Percentiles rank a stretch among this genome's conserved stretches.
These are phyloP conservation scores for Verticillium tricorpus DNA, from an alignment of 2,329 filamentous ascomycete species.

Conservation along the genomic window DNA sequence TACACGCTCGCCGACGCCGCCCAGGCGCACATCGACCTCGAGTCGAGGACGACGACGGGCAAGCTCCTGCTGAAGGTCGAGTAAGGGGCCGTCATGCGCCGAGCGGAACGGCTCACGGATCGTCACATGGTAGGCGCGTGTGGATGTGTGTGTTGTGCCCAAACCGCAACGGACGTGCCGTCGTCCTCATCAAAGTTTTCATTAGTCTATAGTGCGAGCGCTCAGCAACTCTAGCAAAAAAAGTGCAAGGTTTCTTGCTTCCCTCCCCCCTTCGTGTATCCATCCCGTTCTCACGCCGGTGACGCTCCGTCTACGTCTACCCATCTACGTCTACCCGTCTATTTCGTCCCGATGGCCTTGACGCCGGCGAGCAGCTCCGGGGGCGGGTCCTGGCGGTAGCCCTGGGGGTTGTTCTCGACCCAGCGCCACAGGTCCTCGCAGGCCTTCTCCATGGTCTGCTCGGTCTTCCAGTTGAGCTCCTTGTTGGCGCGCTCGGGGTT, in stretches of 20 bases:
- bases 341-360: slow-evolving; percentile 28
- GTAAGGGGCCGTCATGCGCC: slow-evolving; percentile 8
- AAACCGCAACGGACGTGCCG: not conserved
- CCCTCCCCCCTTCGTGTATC: not conserved
- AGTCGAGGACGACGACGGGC: slow-evolving; percentile 76
- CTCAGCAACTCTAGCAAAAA: not conserved
- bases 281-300: too few species aligned
- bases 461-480: slow-evolving; percentile 89
- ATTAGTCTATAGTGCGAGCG: not conserved
- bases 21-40: slow-evolving; percentile 71
- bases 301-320: too few species aligned
- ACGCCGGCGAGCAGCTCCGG: slow-evolving; percentile 67
- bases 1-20: slow-evolving; percentile 72
- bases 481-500: slow-evolving; percentile 82
- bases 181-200: not conserved
- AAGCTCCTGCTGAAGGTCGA: slow-evolving; percentile 73
- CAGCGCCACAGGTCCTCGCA: slow-evolving; percentile 94
- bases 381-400: slow-evolving; percentile 89
- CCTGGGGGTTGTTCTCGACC: slow-evolving; percentile 95
- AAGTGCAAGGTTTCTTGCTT: not conserved
- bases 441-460: slow-evolving; percentile 85
- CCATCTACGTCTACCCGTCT: not conserved
- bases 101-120: not conserved
- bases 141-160: not conserved
- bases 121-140: not conserved